Percentiles rank a stretch among this genome's conserved stretches.
Evolutionary conservation across 768 basidiomycete genomes (phyloP).

Genomic region (Ramaria sp.): DNA sequence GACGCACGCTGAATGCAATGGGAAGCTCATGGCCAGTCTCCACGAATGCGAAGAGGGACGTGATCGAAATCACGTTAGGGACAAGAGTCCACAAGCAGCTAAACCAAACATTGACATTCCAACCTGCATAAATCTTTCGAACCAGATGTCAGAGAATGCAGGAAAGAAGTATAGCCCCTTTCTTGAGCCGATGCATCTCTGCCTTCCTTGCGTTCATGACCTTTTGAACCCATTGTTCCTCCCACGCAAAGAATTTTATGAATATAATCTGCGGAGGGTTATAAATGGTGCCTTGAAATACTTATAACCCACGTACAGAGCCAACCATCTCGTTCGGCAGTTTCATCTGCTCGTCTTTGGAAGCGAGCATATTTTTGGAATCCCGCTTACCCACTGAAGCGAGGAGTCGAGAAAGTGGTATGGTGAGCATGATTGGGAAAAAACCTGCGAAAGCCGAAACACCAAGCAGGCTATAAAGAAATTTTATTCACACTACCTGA

Average conservation of each 20-base stretch:
- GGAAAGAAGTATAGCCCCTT: conserved; percentile 14
- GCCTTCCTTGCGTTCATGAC: conserved; percentile 21
- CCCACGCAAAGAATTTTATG: conserved; percentile 35
- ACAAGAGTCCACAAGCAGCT: conserved; percentile 22
- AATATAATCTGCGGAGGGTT: conserved; percentile 17
- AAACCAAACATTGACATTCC: conserved; percentile 19
- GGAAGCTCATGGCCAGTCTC: conserved; percentile 23
- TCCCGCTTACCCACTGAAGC: conserved; percentile 28
- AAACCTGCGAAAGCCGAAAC: conserved; percentile 36
- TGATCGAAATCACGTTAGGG: conserved; percentile 22
- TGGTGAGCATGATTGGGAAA: conserved; percentile 26
- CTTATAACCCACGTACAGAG: conserved; percentile 5
- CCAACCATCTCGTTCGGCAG: conserved; percentile 34
- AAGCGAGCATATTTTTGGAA: conserved; percentile 20
- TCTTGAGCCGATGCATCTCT: conserved; percentile 22
- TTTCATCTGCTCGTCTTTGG: conserved; percentile 32
- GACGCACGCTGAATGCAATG: conserved; percentile 24
- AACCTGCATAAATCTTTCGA: not conserved
- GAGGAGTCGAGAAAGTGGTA: conserved; percentile 30
- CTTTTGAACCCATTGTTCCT: conserved; percentile 32
- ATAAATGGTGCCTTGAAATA: not conserved
- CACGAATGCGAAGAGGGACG: conserved; percentile 24
- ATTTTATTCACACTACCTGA: not conserved
- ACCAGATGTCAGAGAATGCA: not conserved
- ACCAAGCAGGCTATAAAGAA: conserved; percentile 28